phyloP scores from a whole-genome alignment of 305 asterid genomes.

The Plantago coronopus region DNA sequence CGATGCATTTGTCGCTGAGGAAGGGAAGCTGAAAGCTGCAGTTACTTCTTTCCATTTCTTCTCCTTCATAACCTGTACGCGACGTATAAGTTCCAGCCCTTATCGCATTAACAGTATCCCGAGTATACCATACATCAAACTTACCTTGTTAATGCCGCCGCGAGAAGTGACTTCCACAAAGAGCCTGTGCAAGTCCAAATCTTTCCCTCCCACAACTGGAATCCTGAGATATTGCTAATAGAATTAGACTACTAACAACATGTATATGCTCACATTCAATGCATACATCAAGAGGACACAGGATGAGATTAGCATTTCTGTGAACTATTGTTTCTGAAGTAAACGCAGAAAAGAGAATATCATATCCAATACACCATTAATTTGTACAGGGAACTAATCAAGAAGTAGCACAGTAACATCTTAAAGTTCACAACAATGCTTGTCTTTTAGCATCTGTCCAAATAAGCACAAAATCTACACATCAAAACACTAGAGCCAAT shows the following conservation, averaged over 20 bases:
- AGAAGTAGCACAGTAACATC: too few species aligned
- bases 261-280: background rate
- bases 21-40: constrained; percentile 60
- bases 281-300: background rate
- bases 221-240: constrained; percentile 37
- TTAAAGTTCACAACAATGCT: too few species aligned
- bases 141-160: constrained; percentile 76
- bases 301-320: background rate
- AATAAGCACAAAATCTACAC: background rate
- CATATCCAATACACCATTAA: too few species aligned
- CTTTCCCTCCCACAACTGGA: constrained; percentile 74
- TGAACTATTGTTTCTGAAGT: background rate
- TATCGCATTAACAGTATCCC: background rate
- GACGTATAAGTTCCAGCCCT: background rate
- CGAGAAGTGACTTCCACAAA: constrained; percentile 83
- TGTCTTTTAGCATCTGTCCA: background rate
- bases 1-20: constrained; percentile 88
- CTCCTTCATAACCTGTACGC: constrained; percentile 52
- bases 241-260: background rate
- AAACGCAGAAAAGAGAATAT: too few species aligned
- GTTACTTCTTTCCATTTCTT: constrained; percentile 83
- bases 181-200: constrained; percentile 72
- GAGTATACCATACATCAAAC: background rate
- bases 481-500: background rate
- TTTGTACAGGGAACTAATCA: too few species aligned